These are phyloP conservation scores for Tolypocladium amazonense DNA, from an alignment of 2,329 filamentous ascomycete species.

Conservation along the genomic window DNA sequence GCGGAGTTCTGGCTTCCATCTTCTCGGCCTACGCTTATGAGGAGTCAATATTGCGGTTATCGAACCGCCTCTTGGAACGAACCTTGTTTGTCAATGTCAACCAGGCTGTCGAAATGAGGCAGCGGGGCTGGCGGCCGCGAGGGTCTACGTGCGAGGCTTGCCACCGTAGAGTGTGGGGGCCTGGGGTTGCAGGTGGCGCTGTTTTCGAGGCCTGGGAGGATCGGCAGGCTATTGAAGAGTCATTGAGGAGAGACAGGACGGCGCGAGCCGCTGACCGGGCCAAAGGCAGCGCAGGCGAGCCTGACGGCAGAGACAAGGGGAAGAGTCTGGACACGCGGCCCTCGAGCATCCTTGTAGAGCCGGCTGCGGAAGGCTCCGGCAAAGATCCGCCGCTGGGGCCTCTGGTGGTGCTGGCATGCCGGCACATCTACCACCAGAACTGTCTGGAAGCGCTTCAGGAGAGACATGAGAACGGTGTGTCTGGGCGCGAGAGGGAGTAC, in stretches of 20 bases:
- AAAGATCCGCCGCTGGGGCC: constrained; percentile 47
- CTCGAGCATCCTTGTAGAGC: constrained; percentile 27
- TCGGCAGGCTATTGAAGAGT: constrained; percentile 37
- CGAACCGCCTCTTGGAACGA: constrained; percentile 77
- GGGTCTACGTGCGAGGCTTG: constrained; percentile 86
- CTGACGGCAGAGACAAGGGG: constrained; percentile 30
- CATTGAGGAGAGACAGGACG: constrained; percentile 32
- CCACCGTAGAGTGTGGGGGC: constrained; percentile 75
- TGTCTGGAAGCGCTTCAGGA: constrained; percentile 58
- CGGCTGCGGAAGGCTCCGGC: constrained; percentile 10
- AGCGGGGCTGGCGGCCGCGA: constrained; percentile 79
- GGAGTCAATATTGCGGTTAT: constrained; percentile 74
- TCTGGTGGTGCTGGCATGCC: constrained; percentile 57
- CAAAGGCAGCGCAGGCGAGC: constrained; percentile 22
- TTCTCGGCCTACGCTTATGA: constrained; percentile 96
- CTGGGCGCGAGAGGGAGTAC: constrained; percentile 38
- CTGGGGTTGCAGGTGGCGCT: constrained; percentile 59
- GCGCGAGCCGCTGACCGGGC: constrained; percentile 22
- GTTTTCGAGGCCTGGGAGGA: constrained; percentile 78
- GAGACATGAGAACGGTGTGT: constrained; percentile 36
- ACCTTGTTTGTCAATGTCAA: constrained; percentile 80
- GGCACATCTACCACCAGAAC: constrained; percentile 58
- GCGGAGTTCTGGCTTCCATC: constrained; percentile 75
- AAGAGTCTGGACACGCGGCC: constrained; percentile 29
- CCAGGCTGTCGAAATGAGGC: constrained; percentile 61